Conservation (phyloP, 176 grass and related monocot genomes). For the Poa annua region DNA sequence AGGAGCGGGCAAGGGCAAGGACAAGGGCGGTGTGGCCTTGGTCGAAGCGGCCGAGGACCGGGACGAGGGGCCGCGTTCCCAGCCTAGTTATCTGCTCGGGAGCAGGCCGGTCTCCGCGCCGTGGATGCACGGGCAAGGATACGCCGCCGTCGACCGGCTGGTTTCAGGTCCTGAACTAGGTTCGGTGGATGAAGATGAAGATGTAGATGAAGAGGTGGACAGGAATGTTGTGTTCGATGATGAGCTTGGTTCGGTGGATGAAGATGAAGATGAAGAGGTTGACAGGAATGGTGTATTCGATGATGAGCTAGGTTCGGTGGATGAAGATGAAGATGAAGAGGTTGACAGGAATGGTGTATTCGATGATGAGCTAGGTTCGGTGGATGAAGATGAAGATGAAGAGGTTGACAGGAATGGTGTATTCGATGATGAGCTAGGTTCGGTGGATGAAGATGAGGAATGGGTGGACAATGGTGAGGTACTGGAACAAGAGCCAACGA, state of each 20-base stretch:
- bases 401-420: not conserved
- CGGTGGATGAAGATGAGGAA: not conserved
- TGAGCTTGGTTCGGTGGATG: not conserved
- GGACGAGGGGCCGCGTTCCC: slow-evolving; percentile 20
- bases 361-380: slow-evolving; percentile 31
- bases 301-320: slow-evolving; percentile 18
- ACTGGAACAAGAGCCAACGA: not conserved
- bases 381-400: slow-evolving; percentile 9
- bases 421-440: slow-evolving; percentile 37
- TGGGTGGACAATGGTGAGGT: not conserved
- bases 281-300: slow-evolving; percentile 34
- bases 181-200: not conserved
- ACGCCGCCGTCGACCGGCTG: not conserved
- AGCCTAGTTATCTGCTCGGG: slow-evolving; percentile 32
- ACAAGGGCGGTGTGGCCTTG: not conserved
- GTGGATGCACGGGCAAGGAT: slow-evolving; percentile 54
- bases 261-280: slow-evolving; percentile 3
- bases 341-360: slow-evolving; percentile 19
- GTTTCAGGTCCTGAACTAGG: not conserved
- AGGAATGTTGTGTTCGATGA: slow-evolving; percentile 36
- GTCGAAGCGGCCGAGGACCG: not conserved
- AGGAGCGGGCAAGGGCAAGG: not conserved
- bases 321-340: slow-evolving; percentile 4
- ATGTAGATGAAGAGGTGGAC: not conserved
- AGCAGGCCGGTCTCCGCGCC: slow-evolving; percentile 38